Conservation (phyloP, 345 rosid genomes). For the Balakata baccata region DNA sequence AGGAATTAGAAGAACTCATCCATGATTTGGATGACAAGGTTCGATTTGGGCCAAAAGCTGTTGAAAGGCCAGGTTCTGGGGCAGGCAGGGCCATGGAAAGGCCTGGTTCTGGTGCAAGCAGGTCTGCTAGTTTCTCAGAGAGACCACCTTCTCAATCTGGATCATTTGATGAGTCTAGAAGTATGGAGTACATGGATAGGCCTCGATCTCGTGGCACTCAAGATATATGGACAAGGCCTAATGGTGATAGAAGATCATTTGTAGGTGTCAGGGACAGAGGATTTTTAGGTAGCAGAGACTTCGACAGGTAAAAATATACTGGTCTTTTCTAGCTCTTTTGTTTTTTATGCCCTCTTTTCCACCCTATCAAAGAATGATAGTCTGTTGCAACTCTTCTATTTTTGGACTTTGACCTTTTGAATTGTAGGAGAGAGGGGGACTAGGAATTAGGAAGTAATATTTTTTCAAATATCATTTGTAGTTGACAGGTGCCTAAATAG, state of each 20-base stretch:
- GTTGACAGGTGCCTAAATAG: no score
- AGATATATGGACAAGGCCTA: slow-evolving; percentile 63
- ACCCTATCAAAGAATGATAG: neutral
- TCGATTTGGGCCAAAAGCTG: slow-evolving; percentile 69
- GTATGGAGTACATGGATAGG: slow-evolving; percentile 60
- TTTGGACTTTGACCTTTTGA: neutral
- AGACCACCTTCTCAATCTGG: slow-evolving; percentile 80
- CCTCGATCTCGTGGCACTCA: slow-evolving; percentile 75
- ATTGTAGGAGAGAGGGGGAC: neutral
- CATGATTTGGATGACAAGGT: slow-evolving; percentile 75
- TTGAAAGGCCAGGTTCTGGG: slow-evolving; percentile 77
- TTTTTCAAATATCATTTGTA: neutral
- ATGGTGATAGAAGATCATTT: slow-evolving; percentile 69
- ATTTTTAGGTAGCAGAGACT: slow-evolving; percentile 62
- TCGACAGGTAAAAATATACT: slow-evolving; percentile 55
- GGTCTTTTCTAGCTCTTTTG: neutral
- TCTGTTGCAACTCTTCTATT: neutral
- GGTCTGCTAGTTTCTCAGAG: slow-evolving; percentile 55
- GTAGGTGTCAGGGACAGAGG: slow-evolving; percentile 85
- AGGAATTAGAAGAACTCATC: slow-evolving; percentile 53
- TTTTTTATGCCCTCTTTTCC: neutral
- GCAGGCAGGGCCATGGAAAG: slow-evolving; percentile 73
- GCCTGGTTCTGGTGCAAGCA: slow-evolving; percentile 76
- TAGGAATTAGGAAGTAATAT: neutral
- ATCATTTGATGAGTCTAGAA: slow-evolving; percentile 69